Conservation (phyloP, 306 rosid genomes). For the Prosopis cineraria region DNA sequence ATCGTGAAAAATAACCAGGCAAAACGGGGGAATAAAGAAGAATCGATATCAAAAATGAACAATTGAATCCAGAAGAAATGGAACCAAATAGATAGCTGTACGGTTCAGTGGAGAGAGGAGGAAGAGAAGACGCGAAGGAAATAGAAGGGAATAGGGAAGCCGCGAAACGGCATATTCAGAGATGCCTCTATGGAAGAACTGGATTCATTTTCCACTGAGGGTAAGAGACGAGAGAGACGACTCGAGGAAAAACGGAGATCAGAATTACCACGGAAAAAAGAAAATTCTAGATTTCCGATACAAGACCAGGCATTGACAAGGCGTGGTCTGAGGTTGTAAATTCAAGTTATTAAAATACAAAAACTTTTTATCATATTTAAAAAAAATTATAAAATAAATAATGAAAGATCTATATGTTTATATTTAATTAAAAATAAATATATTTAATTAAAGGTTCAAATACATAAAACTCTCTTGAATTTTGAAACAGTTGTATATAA, state of each 20-base stretch:
- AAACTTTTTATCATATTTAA: no score
- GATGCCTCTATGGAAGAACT: background rate
- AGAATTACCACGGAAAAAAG: no score
- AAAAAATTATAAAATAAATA: no score
- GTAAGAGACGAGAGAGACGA: background rate
- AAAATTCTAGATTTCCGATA: no score
- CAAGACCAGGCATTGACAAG: no score
- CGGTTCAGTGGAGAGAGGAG: background rate
- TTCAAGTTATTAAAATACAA: no score
- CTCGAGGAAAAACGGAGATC: background rate
- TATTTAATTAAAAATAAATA: no score
- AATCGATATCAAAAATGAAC: background rate
- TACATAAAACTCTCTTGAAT: no score
- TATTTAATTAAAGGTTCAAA: no score
- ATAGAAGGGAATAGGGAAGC: background rate
- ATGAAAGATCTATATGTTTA: no score
- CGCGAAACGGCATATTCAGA: background rate
- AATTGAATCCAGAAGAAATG: background rate
- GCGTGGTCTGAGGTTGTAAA: no score
- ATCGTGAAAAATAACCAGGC: background rate
- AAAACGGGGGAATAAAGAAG: background rate
- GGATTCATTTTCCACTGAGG: background rate
- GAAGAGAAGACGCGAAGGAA: background rate
- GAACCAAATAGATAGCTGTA: background rate
- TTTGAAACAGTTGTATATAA: no score